Conservation (phyloP, 441 rosid genomes). For the Syzygium syzygioides region DNA sequence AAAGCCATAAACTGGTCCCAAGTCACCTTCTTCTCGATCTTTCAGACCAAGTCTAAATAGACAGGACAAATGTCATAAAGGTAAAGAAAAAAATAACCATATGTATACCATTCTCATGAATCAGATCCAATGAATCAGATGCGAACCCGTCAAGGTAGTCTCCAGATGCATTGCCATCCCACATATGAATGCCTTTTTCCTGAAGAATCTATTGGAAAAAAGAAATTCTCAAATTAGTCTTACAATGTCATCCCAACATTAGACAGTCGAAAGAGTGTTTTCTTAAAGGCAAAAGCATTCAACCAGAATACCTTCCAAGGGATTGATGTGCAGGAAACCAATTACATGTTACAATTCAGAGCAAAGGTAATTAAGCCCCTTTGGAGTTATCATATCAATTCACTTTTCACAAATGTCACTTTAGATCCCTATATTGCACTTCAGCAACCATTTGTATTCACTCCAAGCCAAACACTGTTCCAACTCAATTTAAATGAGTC, state of each 20-base stretch:
- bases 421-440: not conserved
- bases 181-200: conserved; percentile 76
- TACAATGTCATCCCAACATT: not conserved
- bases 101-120: not conserved
- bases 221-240: not conserved
- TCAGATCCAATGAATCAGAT: not conserved
- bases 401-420: not conserved
- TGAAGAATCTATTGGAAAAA: conserved; percentile 56
- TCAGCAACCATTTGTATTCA: not conserved
- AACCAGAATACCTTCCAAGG: not conserved
- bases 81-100: not conserved
- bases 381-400: not conserved
- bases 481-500: not conserved
- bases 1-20: conserved; percentile 88
- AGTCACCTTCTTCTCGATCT: conserved; percentile 77
- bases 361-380: not conserved
- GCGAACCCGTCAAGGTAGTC: conserved; percentile 67
- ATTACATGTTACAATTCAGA: not conserved
- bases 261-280: not conserved
- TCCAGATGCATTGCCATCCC: conserved; percentile 95
- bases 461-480: not conserved
- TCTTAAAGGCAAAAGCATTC: not conserved
- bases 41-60: conserved; percentile 50
- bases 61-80: not conserved
- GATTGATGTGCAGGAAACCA: not conserved